Base-by-base conservation (phyloP, 257 asterid genomes). In the Leonotis leonurus region DNA sequence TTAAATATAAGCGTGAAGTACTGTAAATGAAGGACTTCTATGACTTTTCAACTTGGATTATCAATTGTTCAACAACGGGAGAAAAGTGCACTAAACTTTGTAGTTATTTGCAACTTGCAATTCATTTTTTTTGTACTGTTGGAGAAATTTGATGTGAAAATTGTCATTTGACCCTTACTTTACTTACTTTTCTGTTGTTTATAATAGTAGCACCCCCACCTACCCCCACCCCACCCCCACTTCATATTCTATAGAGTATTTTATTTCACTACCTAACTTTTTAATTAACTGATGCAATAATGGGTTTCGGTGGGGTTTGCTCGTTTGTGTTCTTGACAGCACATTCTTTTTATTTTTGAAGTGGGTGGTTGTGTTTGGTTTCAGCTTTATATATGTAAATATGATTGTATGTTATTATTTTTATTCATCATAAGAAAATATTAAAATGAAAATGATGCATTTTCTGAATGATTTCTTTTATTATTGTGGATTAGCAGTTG, bases 231-330 rank as follows among this genome's bases (percentile, higher is more conserved):
- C n/a, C n/a, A n/a, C 33, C 40, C 6, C 59, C 24, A 50, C 56
- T 52, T 52, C 12, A 26, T 27, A 52, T 52, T 52, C 3, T 3
- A 26, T 50, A 30, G 14, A 16, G 12, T 40, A 26, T 35, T 45
- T 18, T 64, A 36, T 17, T 16, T 0, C n/a, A n/a, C n/a, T n/a
- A n/a, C n/a, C n/a, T n/a, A n/a, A 13, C 30, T 54, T 43, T 54
- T 20, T 6, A 5, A 48, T 54, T 6, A 17, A 55, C 56, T 62
- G 43, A 1, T 43, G 59, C 33, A 44, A 54, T 70, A 33, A 48
- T 65, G 64, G 35, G 63, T 41, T 51, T 66, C 59, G 73, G 78
- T 63, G 77, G 75, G 75, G 17, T 51, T 7, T 37, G 11, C 54
- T 39, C 30, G 58, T 33, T 4, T 16, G 2, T 17, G 35, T 60